phyloP scores from a whole-genome alignment of 768 basidiomycete species.

The Pilatotrama ljubarskyi region DNA sequence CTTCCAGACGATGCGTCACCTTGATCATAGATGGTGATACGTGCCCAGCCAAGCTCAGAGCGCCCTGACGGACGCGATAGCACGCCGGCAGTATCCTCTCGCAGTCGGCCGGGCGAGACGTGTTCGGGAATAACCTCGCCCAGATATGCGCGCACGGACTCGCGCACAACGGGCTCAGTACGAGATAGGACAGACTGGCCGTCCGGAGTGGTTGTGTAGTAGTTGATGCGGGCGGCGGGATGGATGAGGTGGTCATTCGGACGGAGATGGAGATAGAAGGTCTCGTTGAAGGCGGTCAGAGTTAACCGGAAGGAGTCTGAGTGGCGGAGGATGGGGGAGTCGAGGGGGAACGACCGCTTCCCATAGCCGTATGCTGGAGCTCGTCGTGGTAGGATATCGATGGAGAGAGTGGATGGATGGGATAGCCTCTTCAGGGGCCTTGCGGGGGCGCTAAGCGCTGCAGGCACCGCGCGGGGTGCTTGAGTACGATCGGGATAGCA shows the following conservation, averaged over 20 bases:
- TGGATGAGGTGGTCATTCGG: conserved; percentile 81
- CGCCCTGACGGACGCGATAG: conserved; percentile 43
- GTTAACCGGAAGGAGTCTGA: conserved; percentile 72
- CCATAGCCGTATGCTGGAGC: conserved; percentile 15
- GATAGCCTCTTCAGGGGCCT: conserved; percentile 38
- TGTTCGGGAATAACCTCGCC: conserved; percentile 72
- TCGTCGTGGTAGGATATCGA: conserved; percentile 45
- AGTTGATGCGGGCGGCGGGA: conserved; percentile 71
- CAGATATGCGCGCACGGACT: conserved; percentile 66
- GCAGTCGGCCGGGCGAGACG: conserved; percentile 53
- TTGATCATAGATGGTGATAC: conserved; percentile 71
- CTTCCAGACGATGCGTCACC: conserved; percentile 46
- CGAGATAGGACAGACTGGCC: conserved; percentile 52
- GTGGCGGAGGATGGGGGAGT: conserved; percentile 55
- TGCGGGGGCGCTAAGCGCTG: conserved; percentile 32
- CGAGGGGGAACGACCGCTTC: conserved; percentile 31
- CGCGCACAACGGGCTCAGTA: conserved; percentile 61
- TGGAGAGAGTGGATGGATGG: conserved; percentile 38
- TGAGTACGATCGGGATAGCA: not conserved
- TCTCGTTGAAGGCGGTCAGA: conserved; percentile 63
- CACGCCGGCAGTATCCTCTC: conserved; percentile 62
- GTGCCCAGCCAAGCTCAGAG: conserved; percentile 69
- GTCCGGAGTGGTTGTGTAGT: conserved; percentile 52
- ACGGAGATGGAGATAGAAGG: conserved; percentile 69
- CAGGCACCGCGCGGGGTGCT: not conserved